Evolutionary conservation across 305 asterid species (phyloP), one percentile per base, ranked within the genome.

Genomic region (Salvia sclarea): DNA sequence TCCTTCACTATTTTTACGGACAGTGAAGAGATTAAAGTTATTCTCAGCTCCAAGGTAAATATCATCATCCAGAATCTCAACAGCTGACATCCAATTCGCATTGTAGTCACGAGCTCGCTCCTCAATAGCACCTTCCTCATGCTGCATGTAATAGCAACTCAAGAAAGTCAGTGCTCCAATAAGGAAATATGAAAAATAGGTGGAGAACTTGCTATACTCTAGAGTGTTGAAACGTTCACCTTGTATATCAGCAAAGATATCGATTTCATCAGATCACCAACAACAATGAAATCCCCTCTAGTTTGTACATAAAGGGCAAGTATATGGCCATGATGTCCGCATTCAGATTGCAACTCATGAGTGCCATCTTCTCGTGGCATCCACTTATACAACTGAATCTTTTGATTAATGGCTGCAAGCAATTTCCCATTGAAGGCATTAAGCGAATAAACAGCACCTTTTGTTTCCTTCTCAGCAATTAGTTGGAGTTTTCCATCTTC

Each of bases 301-400:
- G 99, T 95, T 83, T 95, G 99, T 44, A 95, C 97, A 76, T 86
- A 95, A 28, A 91, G 98, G 25, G 99, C 99, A 38, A 95, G 94
- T 73, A 91, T 95, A 85, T 95, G 99, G n/a, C 99, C 98, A 66
- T 95, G 98, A 71, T 95, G 99, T 67, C 99, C 99, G 47, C 98
- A 88, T 83, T 95, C 99, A 17, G 97, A 88, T 76, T 95, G 99
- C 86, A 95, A 70, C 81, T 95, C 99, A 54, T 78, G 93, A 63
- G 95, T 79, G 47, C 96, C 92, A 56, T 95, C 97, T 45, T 89
- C 99, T 9, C 97, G 93, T 6, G 84, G 96, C 95, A 81, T 83
- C 98, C 98, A 95, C 78, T 91, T 91, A 73, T 95, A 95, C 84
- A 95, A 66, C 76, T 91, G 98, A 79, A 95, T 95, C 86, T 91